Evolutionary conservation across 495 filamentous ascomycete species (phyloP).

Genomic region (Wilcoxina mikolae): DNA sequence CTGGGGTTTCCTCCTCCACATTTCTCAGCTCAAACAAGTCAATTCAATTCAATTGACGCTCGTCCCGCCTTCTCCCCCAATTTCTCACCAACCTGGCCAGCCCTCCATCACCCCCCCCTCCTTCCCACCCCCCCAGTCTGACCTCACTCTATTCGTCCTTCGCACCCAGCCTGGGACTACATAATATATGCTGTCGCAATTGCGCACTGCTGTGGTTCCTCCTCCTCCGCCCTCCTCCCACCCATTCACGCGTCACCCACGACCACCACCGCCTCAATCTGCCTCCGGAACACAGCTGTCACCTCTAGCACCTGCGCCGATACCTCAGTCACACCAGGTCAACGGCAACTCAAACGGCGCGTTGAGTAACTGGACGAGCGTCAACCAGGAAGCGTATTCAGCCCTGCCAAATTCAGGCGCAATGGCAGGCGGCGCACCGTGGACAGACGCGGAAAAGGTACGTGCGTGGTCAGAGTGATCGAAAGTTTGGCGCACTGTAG

Average conservation of each 20-base stretch:
- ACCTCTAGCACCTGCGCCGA: neutral
- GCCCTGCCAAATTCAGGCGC: neutral
- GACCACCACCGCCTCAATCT: neutral
- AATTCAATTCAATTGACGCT: slow-evolving; percentile 6
- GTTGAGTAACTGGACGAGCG: slow-evolving; percentile 6
- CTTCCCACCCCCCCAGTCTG: neutral
- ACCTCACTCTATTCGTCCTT: slow-evolving; percentile 2
- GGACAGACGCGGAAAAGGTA: slow-evolving; percentile 9
- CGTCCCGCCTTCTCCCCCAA: slow-evolving; percentile 3
- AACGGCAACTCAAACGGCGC: slow-evolving; percentile 6
- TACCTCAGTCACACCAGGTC: neutral
- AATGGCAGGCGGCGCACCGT: slow-evolving; percentile 5
- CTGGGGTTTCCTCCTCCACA: neutral
- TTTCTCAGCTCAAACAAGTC: slow-evolving; percentile 5
- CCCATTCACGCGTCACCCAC: neutral
- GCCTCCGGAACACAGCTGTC: neutral
- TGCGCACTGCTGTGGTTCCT: slow-evolving; percentile 8
- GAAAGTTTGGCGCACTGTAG: neutral
- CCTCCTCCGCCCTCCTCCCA: slow-evolving; percentile 4
- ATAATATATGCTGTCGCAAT: slow-evolving; percentile 13
- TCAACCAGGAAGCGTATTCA: slow-evolving; percentile 5
- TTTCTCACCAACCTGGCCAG: neutral
- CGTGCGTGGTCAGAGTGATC: neutral
- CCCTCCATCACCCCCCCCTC: neutral
- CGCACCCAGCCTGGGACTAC: neutral